phyloP scores from a whole-genome alignment of 1,139 yeast genomes.

The Taphrina confusa region DNA sequence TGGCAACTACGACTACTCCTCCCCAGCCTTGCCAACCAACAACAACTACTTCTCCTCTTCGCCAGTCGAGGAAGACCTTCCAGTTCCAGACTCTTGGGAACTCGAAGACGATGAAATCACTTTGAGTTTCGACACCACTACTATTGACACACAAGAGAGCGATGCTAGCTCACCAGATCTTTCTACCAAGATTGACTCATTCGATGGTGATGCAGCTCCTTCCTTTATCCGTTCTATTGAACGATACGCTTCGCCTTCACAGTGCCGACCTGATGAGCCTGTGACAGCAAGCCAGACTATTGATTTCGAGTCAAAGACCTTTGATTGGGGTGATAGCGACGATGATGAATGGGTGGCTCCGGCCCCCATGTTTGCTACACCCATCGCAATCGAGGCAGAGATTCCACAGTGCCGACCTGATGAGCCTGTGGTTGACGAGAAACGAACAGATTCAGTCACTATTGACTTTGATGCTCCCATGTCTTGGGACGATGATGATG shows the following conservation, averaged over 20 bases:
- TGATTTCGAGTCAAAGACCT: slow-evolving; percentile 5
- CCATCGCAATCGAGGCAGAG: not conserved
- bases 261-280: slow-evolving; percentile 9
- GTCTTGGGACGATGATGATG: slow-evolving; percentile 6
- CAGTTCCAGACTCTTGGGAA: slow-evolving; percentile 2
- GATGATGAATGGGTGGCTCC: slow-evolving; percentile 10
- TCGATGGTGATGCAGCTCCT: slow-evolving; percentile 1
- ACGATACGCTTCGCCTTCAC: not conserved
- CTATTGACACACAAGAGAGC: not conserved
- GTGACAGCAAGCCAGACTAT: not conserved
- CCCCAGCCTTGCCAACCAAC: slow-evolving; percentile 1
- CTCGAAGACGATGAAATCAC: not conserved
- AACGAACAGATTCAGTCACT: not conserved
- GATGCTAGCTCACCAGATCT: slow-evolving; percentile 9
- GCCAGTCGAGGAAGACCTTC: not conserved
- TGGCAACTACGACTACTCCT: slow-evolving; percentile 2
- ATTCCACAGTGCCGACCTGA: no score
- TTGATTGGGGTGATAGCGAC: slow-evolving; percentile 8
- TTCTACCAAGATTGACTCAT: slow-evolving; percentile 11
- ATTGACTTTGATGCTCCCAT: slow-evolving; percentile 3
- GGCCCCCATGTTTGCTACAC: slow-evolving; percentile 1
- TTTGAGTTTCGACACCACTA: not conserved
- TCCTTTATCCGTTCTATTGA: not conserved
- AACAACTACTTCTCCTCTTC: not conserved
- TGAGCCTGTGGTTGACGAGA: no score